Evolutionary conservation across 495 filamentous ascomycete genomes (phyloP).

Genomic region (Podospora sp.): DNA sequence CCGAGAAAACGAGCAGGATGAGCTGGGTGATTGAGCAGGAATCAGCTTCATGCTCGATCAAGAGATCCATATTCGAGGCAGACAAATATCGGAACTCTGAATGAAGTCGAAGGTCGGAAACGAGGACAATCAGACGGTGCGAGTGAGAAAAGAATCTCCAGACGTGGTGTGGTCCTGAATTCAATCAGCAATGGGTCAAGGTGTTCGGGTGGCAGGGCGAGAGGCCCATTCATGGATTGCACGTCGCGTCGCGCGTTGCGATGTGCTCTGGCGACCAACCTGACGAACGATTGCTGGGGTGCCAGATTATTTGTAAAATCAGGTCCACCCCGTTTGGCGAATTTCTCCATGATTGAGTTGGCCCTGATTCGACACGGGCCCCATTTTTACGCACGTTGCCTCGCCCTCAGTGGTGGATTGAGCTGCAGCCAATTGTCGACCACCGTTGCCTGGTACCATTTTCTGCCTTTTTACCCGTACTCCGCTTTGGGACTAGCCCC

Average conservation of each 20-base stretch:
- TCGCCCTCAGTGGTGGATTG: background rate
- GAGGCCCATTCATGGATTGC: background rate
- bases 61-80: background rate
- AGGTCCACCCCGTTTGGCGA: slow-evolving; percentile 19
- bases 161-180: background rate
- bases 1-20: no score
- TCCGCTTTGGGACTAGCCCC: slow-evolving; percentile 47
- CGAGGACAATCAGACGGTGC: background rate
- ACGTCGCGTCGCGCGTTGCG: background rate
- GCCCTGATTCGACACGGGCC: background rate
- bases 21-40: no score
- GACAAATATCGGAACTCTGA: background rate
- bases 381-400: background rate
- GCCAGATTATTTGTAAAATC: slow-evolving; percentile 32
- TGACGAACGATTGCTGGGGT: slow-evolving; percentile 5
- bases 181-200: background rate
- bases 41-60: background rate
- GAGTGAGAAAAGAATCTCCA: background rate
- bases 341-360: slow-evolving; percentile 1
- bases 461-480: slow-evolving; percentile 24
- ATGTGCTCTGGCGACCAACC: background rate
- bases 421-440: slow-evolving; percentile 26
- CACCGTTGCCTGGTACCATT: slow-evolving; percentile 13
- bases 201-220: background rate
- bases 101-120: background rate